Conservation (phyloP, 2,329 filamentous ascomycete genomes). For the Aureobasidium namibiae region DNA sequence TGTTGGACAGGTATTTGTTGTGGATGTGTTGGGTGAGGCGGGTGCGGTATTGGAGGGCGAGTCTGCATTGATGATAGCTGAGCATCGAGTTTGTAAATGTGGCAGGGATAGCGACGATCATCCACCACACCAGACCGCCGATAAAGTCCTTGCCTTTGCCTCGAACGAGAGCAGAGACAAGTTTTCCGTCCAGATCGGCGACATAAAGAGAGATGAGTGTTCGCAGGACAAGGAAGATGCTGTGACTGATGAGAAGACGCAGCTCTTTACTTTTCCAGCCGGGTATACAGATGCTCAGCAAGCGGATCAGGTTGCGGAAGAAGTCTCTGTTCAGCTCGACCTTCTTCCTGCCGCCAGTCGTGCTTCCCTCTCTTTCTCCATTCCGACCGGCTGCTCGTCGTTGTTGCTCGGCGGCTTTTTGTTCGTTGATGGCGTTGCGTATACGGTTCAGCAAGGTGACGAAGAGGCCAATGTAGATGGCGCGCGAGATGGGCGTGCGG, state of each 20-base stretch:
- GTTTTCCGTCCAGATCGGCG: slow-evolving; percentile 84
- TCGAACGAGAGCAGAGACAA: slow-evolving; percentile 87
- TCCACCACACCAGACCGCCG: slow-evolving; percentile 90
- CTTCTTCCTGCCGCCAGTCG: slow-evolving; percentile 43
- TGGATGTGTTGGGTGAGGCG: slow-evolving; percentile 92
- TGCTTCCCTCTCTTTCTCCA: slow-evolving; percentile 22
- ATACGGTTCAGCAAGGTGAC: slow-evolving; percentile 77
- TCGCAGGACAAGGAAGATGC: slow-evolving; percentile 80
- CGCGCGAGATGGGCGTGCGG: slow-evolving; percentile 73
- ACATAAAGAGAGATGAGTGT: slow-evolving; percentile 94
- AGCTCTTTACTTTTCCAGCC: slow-evolving; percentile 86
- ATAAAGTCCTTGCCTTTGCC: slow-evolving; percentile 88
- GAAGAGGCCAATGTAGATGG: slow-evolving; percentile 74
- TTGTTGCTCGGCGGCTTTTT: slow-evolving; percentile 65
- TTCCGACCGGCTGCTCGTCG: slow-evolving; percentile 37
- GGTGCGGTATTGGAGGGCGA: slow-evolving; percentile 86
- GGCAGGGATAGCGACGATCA: slow-evolving; percentile 89
- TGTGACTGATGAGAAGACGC: slow-evolving; percentile 78
- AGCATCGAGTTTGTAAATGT: slow-evolving; percentile 99
- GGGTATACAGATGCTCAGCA: slow-evolving; percentile 82
- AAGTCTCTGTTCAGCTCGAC: slow-evolving; percentile 90
- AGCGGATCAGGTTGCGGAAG: slow-evolving; percentile 64
- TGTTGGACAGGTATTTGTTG: slow-evolving; percentile 89
- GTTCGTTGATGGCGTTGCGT: slow-evolving; percentile 78
- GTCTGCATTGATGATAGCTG: slow-evolving; percentile 91